phyloP scores from a whole-genome alignment of 257 asterid species.

The Scutellaria barbata region DNA sequence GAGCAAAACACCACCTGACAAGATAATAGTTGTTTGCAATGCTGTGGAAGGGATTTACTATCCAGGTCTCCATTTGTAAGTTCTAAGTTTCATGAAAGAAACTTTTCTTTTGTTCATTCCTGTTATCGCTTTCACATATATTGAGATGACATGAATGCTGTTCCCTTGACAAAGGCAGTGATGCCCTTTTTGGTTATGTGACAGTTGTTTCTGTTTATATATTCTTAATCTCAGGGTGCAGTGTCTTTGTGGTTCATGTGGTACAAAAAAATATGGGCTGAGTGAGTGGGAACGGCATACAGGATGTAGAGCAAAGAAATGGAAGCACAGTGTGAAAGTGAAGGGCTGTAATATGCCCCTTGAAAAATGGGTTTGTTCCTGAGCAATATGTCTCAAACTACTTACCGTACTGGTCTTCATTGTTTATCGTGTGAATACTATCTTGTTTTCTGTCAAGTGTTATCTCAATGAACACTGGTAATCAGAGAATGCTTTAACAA shows the following conservation, averaged over 20 bases:
- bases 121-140: not conserved
- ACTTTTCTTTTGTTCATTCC: not conserved
- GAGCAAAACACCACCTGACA: constrained; percentile 57
- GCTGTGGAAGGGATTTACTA: constrained; percentile 74
- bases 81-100: constrained; percentile 25
- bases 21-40: constrained; percentile 73
- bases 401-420: constrained; percentile 21
- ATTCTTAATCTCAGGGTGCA: constrained; percentile 71
- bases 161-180: constrained; percentile 15
- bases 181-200: constrained; percentile 14
- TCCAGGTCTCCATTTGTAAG: constrained; percentile 86
- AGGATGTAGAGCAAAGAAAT: constrained; percentile 95
- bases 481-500: constrained; percentile 6
- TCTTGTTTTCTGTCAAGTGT: not conserved
- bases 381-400: constrained; percentile 17
- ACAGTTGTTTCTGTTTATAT: constrained; percentile 20
- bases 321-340: constrained; percentile 95
- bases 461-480: not conserved
- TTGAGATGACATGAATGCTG: constrained; percentile 8
- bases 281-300: constrained; percentile 97
- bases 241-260: constrained; percentile 88
- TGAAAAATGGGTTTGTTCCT: constrained; percentile 82
- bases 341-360: constrained; percentile 67
- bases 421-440: not conserved
- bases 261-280: constrained; percentile 67